Evolutionary conservation across 306 rosid species (phyloP), one percentile per base, ranked within the genome.

Genomic region (Hylodesmum podocarpum): DNA sequence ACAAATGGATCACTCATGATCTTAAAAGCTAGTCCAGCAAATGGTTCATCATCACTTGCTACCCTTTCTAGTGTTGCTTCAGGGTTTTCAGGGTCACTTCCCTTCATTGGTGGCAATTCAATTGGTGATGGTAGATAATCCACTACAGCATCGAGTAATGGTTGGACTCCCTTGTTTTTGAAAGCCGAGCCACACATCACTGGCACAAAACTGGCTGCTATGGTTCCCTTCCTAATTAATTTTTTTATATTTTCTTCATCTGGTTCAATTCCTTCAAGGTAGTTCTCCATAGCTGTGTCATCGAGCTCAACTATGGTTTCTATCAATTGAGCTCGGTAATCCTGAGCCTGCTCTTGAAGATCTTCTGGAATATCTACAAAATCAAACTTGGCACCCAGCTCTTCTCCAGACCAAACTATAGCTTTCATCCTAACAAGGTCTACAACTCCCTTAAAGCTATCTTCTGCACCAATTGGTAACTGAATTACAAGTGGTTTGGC

Each of bases 131-230:
- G 97, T 51, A 95, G 87, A 84, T 92, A 92, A 85, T 92, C 97
- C 82, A 95, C 93, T 8, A 95, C 98, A 12, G 97, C 95, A 69
- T 95, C 97, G 41, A 95, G 96, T 87, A 95, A 82, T 0, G 97
- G 98, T 73, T 95, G 98, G 78, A 95, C 98, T 66, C 97, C 98
- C 86, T 95, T 95, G 85, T 95, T 95, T 84, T 95, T 95, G 87
- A 95, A 95, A 74, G 97, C 97, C 6, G 98, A 95, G 62, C 98
- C 98, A 84, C 98, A 95, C 79, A 95, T 8, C 58, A 95, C 96
- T 12, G 97, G 98, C 70, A 95, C 98, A 70, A 95, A 92, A 74
- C 77, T 84, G 72, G 80, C 82, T 39, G 80, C 31, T 61, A 95
- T 81, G 39, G 98, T 82, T 73, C 97, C 97, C 80, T 90, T 86